A percentile compares a stretch with the other conserved stretches of the same genome.
Evolutionary conservation across 2,329 filamentous ascomycete genomes (phyloP).

Genomic region (Exophiala sideris): DNA sequence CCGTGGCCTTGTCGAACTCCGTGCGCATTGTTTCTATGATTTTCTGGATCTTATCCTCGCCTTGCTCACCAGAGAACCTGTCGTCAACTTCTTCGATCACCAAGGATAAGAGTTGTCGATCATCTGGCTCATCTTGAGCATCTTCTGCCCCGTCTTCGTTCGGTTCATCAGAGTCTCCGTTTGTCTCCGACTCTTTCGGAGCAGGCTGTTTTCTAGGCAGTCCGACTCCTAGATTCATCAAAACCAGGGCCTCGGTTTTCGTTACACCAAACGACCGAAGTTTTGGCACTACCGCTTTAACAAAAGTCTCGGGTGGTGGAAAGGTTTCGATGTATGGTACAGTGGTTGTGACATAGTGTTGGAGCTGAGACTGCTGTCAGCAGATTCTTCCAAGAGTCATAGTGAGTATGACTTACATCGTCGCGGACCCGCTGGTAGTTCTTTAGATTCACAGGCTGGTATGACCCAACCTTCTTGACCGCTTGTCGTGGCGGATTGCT

Average conservation of each 20-base stretch:
- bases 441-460: constrained; percentile 39
- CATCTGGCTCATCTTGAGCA: constrained; percentile 12
- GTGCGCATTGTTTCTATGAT: constrained; percentile 18
- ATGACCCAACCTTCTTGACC: constrained; percentile 25
- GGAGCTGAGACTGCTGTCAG: constrained; percentile 12
- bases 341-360: constrained; percentile 18
- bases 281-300: constrained; percentile 36
- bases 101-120: constrained; percentile 20
- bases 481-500: constrained; percentile 38
- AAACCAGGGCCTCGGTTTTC: constrained; percentile 46
- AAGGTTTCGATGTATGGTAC: constrained; percentile 16
- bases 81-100: constrained; percentile 28
- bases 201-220: constrained; percentile 20
- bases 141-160: constrained; percentile 15
- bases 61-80: constrained; percentile 26
- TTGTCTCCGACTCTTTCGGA: background rate
- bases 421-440: constrained; percentile 47
- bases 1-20: constrained; percentile 10
- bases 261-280: constrained; percentile 42
- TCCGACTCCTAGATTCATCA: constrained; percentile 45
- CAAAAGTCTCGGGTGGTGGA: constrained; percentile 38
- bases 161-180: constrained; percentile 5
- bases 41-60: constrained; percentile 23
- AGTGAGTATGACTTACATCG: constrained; percentile 34
- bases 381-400: background rate